Evolutionary conservation across 1,284 basidiomycete species (phyloP), one percentile per base, ranked within the genome.

Genomic region (Baeospora myosura): DNA sequence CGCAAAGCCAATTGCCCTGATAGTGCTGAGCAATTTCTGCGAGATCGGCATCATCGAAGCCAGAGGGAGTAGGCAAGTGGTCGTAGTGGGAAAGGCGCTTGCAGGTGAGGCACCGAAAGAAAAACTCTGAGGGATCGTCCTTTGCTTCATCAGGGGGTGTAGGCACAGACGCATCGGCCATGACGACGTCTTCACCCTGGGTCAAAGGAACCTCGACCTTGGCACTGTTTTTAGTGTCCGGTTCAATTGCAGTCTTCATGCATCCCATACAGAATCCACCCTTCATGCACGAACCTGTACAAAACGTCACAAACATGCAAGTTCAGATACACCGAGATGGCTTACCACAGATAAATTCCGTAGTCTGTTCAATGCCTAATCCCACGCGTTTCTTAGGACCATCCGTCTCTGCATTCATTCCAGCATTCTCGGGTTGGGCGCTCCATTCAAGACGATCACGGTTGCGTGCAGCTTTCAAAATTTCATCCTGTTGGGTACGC

Each of bases 211-310:
- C 21, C 2, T 34, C 33, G 32, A 34, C 16, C 18, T 34, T 34
- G 33, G 18, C 57, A 38, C 45, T 48, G 45, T 23, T 44, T 40
- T 52, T 49, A 36, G 45, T 50, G 18, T 49, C 42, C 11, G 36
- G 20, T 45, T 78, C 73, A 5, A 72, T 65, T 46, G 70, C 59
- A 20, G 28, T 69, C 62, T 49, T 81, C 72, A 75, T 70, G 61
- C 89, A 92, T 8, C 73, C 72, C 69, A 91, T 81, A 58, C 88
- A 92, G n/a, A 75, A 60, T 8, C 81, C 81, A 11, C 79, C 80
- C 50, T 81, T 83, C 53, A 71, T 72, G 55, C 90, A 93, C n/a
- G 74, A 64, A 17, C 62, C 69, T 72, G 29, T 22, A 36, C 18
- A 21, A 23, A n/a, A 14, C 14, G 12, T 37, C 6, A 30, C 18